Percentiles rank a stretch among this genome's conserved stretches.
Conservation (phyloP, 306 rosid species). For the Lathyrus aphaca region DNA sequence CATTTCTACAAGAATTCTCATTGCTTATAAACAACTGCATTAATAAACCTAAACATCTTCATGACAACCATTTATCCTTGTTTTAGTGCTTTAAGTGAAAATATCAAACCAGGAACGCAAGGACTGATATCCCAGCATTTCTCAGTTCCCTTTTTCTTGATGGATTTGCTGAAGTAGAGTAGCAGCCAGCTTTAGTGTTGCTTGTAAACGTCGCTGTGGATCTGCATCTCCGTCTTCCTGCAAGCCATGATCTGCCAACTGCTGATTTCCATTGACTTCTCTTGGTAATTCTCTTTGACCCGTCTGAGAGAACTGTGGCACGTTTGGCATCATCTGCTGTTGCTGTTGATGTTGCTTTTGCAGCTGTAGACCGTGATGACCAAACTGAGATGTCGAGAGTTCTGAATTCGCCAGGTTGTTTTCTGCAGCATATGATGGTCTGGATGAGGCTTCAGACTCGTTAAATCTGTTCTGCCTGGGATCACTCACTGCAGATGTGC, state of each 20-base stretch:
- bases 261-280: constrained; percentile 61
- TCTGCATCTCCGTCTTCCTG: constrained; percentile 70
- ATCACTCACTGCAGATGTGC: constrained; percentile 43
- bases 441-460: constrained; percentile 48
- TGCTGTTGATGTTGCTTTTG: constrained; percentile 69
- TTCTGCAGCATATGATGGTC: constrained; percentile 49
- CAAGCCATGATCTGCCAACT: constrained; percentile 37
- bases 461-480: constrained; percentile 53
- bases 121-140: constrained; percentile 1
- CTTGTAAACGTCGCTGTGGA: constrained; percentile 90
- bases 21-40: constrained; percentile 30
- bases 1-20: constrained; percentile 23
- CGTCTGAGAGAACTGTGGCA: constrained; percentile 46
- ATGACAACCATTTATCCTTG: constrained; percentile 27
- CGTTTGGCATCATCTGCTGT: constrained; percentile 51
- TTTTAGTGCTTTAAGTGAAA: not conserved
- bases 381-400: constrained; percentile 51
- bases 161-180: constrained; percentile 95
- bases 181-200: constrained; percentile 91
- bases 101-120: constrained; percentile 14
- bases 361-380: constrained; percentile 61
- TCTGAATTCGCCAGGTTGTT: constrained; percentile 56
- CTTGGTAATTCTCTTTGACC: constrained; percentile 65
- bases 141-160: constrained; percentile 79
- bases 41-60: constrained; percentile 16